phyloP scores from a whole-genome alignment of 2,329 filamentous ascomycete species.

The Clarireedia hainanense region DNA sequence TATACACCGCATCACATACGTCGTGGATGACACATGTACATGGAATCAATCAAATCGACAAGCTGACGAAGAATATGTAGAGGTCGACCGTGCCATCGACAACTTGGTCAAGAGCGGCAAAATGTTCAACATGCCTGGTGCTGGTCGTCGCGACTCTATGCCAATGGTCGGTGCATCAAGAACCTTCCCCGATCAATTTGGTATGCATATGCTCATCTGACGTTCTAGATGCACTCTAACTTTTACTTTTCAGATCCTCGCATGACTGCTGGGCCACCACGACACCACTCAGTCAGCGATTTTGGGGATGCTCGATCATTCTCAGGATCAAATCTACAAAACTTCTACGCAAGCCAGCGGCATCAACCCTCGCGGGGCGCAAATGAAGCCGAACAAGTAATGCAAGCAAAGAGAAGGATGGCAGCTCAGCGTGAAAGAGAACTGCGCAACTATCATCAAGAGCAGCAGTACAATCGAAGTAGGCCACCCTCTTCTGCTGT shows the following conservation, averaged over 20 bases:
- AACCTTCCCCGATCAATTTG: slow-evolving; percentile 47
- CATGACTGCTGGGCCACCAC: slow-evolving; percentile 53
- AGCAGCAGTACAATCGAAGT: slow-evolving; percentile 99
- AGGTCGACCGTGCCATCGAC: slow-evolving; percentile 92
- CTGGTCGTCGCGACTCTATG: slow-evolving; percentile 75
- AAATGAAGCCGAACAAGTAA: slow-evolving; percentile 93
- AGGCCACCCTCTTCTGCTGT: slow-evolving; percentile 63
- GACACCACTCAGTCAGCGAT: slow-evolving; percentile 80
- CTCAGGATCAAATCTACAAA: slow-evolving; percentile 73
- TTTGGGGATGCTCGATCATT: slow-evolving; percentile 66
- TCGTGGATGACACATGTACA: neutral
- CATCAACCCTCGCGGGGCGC: slow-evolving; percentile 78
- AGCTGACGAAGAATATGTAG: slow-evolving; percentile 38
- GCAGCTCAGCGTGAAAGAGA: slow-evolving; percentile 98
- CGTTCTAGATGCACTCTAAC: neutral
- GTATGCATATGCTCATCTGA: slow-evolving; percentile 37
- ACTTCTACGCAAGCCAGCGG: slow-evolving; percentile 89
- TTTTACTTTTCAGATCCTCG: slow-evolving; percentile 55
- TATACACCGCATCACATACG: neutral
- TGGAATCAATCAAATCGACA: neutral
- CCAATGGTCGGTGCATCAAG: slow-evolving; percentile 52
- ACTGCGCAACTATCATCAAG: slow-evolving; percentile 98
- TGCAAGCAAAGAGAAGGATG: slow-evolving; percentile 99
- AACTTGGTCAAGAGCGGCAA: slow-evolving; percentile 97
- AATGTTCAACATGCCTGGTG: slow-evolving; percentile 55